Conservation (phyloP, 129 eudicot genomes). For the Centrapalus pauciflorus region DNA sequence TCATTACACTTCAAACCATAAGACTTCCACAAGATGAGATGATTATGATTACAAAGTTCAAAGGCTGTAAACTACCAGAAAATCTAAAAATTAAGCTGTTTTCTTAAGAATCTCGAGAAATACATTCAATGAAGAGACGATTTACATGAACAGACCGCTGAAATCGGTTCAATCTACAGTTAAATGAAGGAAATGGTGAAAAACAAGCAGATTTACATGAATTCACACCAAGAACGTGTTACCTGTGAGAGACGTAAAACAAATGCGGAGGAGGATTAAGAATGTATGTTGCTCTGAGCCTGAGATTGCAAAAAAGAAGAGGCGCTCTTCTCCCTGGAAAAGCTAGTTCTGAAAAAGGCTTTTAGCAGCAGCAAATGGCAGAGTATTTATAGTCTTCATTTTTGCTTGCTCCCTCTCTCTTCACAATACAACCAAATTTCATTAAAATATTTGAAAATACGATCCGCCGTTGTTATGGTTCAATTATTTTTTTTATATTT, state of each 20-base stretch:
- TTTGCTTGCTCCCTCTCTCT: slow-evolving; percentile 8
- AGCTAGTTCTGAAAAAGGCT: slow-evolving; percentile 7
- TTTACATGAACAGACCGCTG: slow-evolving; percentile 3
- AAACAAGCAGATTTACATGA: slow-evolving; percentile 13
- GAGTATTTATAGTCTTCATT: slow-evolving; percentile 11
- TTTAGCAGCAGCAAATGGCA: slow-evolving; percentile 8
- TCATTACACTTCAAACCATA: background rate
- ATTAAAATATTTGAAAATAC: background rate
- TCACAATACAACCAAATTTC: background rate
- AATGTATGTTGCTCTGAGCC: background rate
- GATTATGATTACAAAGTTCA: slow-evolving; percentile 1
- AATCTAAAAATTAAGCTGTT: background rate
- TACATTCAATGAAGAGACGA: background rate
- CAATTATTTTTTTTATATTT: background rate
- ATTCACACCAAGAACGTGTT: background rate
- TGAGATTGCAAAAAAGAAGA: background rate
- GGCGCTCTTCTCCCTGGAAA: background rate
- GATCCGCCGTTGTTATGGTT: background rate
- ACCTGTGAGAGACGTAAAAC: slow-evolving; percentile 24
- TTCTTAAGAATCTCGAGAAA: background rate
- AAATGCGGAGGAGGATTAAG: background rate
- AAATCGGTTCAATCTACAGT: background rate
- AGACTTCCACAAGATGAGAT: background rate
- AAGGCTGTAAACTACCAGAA: background rate
- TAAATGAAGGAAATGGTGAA: background rate